Evolutionary conservation across 148 eudicot species (phyloP).

Genomic region (Rhododendron williamsianum): DNA sequence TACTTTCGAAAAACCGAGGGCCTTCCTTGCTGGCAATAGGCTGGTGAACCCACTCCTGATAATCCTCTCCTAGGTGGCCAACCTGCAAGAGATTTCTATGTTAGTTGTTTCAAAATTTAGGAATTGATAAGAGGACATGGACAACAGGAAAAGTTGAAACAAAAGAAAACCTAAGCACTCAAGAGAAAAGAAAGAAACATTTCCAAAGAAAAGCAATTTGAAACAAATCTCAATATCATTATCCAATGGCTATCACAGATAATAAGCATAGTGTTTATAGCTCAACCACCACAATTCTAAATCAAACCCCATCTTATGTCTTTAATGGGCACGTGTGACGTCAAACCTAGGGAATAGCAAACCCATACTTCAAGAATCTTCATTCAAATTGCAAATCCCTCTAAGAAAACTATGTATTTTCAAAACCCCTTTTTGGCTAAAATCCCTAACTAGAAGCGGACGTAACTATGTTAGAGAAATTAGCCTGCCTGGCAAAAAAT

Average conservation of each 20-base stretch:
- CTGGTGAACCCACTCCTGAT: constrained; percentile 93
- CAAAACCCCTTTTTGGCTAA: neutral
- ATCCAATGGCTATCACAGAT: neutral
- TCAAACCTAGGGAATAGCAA: neutral
- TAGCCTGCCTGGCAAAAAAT: neutral
- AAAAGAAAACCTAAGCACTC: neutral
- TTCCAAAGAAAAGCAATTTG: neutral
- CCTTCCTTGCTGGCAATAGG: constrained; percentile 91
- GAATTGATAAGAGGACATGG: neutral
- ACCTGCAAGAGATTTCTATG: constrained; percentile 37
- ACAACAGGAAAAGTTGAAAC: neutral
- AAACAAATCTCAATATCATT: neutral
- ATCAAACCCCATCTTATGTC: neutral
- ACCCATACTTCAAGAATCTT: neutral
- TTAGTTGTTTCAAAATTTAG: neutral
- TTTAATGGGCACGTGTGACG: neutral
- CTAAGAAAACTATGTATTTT: neutral
- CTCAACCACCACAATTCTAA: neutral
- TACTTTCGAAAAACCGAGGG: constrained; percentile 86
- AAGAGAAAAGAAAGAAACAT: neutral
- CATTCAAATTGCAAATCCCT: neutral
- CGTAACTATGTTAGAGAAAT: neutral
- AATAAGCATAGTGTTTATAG: neutral
- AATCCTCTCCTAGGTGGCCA: constrained; percentile 92
- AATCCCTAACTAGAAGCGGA: neutral